phyloP scores from a whole-genome alignment of 176 grass and related monocot species.

The Ensete glaucum region DNA sequence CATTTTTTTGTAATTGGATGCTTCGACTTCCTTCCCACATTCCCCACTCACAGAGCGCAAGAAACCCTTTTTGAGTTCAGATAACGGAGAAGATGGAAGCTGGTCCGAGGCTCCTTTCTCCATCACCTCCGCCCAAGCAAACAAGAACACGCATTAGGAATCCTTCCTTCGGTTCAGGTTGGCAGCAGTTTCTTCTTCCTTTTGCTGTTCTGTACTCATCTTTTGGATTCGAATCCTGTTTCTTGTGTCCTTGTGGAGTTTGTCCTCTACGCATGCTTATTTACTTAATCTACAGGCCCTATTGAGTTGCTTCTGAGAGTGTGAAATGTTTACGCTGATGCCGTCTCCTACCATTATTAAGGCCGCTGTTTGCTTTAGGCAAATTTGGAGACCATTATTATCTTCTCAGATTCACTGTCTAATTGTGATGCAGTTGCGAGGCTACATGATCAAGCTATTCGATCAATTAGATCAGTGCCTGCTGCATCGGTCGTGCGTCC shows the following conservation, averaged over 20 bases:
- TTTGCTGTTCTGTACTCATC: neutral
- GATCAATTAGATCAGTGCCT: constrained; percentile 5
- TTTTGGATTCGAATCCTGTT: neutral
- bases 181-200: neutral
- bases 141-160: neutral
- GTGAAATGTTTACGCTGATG: too few species aligned
- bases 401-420: neutral
- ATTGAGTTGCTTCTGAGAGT: too few species aligned
- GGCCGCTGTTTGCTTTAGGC: neutral
- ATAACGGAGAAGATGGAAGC: neutral
- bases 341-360: too few species aligned
- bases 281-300: too few species aligned
- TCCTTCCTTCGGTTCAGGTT: neutral
- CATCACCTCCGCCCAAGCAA: neutral
- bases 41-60: neutral
- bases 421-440: constrained; percentile 26
- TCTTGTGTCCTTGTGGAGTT: neutral
- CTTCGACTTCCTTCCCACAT: too few species aligned
- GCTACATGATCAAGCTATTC: constrained; percentile 28
- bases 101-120: constrained; percentile 1
- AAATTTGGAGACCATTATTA: neutral
- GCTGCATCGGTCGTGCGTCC: constrained; percentile 27
- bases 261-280: too few species aligned
- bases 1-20: neutral
- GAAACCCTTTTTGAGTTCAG: neutral